A percentile compares a stretch with the other conserved stretches of the same genome.
Evolutionary conservation across 768 basidiomycete genomes (phyloP).

Genomic region (Rhodocollybia butyracea): DNA sequence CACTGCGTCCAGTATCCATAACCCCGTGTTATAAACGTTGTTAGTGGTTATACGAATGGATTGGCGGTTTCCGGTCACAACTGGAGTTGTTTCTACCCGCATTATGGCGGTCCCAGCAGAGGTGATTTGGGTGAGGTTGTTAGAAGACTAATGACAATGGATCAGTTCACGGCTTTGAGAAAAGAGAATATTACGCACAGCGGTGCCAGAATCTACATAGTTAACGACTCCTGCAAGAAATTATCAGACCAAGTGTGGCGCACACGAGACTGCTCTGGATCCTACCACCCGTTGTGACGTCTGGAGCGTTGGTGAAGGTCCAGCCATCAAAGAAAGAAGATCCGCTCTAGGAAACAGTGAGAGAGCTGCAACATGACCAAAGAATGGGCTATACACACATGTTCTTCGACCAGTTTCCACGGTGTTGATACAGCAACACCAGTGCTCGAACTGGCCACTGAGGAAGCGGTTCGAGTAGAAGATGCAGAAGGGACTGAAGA

Average conservation of each 20-base stretch:
- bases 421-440: constrained; percentile 34
- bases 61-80: constrained; percentile 56
- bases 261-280: not conserved
- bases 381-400: constrained; percentile 38
- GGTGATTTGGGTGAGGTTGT: constrained; percentile 66
- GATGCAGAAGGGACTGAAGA: not conserved
- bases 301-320: constrained; percentile 63
- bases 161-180: not conserved
- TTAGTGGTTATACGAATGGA: constrained; percentile 77
- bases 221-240: constrained; percentile 49
- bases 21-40: constrained; percentile 54
- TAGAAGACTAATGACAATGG: not conserved
- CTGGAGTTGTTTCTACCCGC: constrained; percentile 78
- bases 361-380: not conserved
- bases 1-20: constrained; percentile 79
- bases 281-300: constrained; percentile 54
- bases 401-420: constrained; percentile 58
- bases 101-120: constrained; percentile 75
- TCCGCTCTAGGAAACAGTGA: constrained; percentile 43
- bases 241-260: not conserved
- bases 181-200: constrained; percentile 34
- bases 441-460: not conserved
- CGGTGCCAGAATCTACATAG: constrained; percentile 62
- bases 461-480: constrained; percentile 1
- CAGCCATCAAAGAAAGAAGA: constrained; percentile 79